Evolutionary conservation across 768 basidiomycete species (phyloP).

Genomic region (Hysterangium stoloniferum): DNA sequence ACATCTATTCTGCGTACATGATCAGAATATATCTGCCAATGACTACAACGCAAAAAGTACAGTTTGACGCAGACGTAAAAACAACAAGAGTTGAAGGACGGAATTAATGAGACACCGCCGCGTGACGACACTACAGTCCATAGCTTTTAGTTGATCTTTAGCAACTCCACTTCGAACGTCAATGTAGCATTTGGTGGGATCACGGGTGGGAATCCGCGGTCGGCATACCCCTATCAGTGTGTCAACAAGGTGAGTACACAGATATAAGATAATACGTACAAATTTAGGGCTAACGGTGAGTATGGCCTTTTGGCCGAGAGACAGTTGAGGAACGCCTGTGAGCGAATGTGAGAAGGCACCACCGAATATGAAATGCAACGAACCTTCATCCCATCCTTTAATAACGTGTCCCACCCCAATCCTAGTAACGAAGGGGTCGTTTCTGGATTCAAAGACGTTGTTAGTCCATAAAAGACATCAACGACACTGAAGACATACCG

Average conservation of each 20-base stretch:
- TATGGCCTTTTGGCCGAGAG: constrained; percentile 64
- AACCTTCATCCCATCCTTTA: constrained; percentile 87
- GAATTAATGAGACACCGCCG: no score
- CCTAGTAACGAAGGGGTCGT: constrained; percentile 51
- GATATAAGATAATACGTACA: constrained; percentile 37
- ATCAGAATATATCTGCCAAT: no score
- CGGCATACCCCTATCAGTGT: constrained; percentile 54
- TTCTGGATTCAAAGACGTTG: constrained; percentile 30
- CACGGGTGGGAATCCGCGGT: constrained; percentile 66
- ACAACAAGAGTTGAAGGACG: no score
- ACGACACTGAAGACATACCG: constrained; percentile 39
- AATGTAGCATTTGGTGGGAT: constrained; percentile 73
- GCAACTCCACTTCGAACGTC: constrained; percentile 76
- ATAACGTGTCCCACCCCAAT: constrained; percentile 82
- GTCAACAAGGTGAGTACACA: constrained; percentile 9
- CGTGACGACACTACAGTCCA: no score
- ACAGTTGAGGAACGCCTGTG: constrained; percentile 69
- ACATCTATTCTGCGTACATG: no score
- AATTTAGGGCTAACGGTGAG: constrained; percentile 68
- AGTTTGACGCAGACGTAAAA: no score
- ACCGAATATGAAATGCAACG: constrained; percentile 16
- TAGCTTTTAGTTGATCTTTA: constrained; percentile 56
- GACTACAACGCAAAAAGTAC: no score
- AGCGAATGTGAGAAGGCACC: constrained; percentile 15
- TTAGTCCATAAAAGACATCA: constrained; percentile 1